Conservation (phyloP, 208 protist genomes). For the Leishmania amazonensis region DNA sequence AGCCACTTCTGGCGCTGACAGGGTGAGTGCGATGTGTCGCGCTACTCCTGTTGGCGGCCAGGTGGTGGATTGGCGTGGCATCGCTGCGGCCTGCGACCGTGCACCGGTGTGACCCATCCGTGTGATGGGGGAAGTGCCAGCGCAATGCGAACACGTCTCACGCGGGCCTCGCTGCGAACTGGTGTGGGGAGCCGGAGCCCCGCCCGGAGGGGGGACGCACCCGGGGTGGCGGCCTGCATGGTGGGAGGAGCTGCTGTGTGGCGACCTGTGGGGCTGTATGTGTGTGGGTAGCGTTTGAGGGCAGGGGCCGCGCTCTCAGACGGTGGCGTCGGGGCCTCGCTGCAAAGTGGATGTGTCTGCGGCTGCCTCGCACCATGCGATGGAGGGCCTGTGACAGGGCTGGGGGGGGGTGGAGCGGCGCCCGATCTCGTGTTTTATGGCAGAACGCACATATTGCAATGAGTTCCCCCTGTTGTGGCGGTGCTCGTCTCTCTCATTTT, state of each 20-base stretch:
- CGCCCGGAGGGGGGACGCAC: background rate
- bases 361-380: too few species aligned
- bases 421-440: background rate
- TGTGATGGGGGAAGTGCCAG: background rate
- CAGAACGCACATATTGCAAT: background rate
- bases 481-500: background rate
- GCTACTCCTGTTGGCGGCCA: background rate
- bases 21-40: background rate
- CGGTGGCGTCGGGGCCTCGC: background rate
- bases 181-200: background rate
- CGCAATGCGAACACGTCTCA: background rate
- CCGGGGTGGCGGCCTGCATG: background rate
- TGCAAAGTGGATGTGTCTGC: background rate
- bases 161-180: background rate
- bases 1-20: background rate
- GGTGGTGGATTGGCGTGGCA: background rate
- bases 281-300: background rate
- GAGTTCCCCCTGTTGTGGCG: background rate
- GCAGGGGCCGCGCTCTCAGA: background rate
- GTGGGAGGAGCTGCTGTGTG: background rate
- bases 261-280: background rate
- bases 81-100: background rate
- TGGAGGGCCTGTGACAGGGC: background rate
- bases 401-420: background rate
- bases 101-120: background rate